phyloP scores from a whole-genome alignment of 768 basidiomycete genomes.

The Pilatotrama ljubarskyi region DNA sequence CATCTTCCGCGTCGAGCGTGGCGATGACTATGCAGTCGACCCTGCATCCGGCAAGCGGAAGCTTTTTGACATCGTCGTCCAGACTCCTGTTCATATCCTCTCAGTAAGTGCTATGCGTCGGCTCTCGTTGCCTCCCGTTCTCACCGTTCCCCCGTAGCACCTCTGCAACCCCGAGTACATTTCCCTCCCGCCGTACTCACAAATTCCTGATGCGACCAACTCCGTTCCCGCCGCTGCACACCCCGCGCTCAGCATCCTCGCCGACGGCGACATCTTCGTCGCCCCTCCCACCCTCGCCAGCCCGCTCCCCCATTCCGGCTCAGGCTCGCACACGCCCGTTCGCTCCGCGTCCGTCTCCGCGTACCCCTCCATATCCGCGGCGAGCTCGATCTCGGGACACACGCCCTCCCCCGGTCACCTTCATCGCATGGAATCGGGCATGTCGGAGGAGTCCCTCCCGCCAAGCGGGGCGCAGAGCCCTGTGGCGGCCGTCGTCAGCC shows the following conservation, averaged over 20 bases:
- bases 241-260: conserved; percentile 10
- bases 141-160: conserved; percentile 51
- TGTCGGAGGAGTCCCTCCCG: conserved; percentile 5
- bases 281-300: neutral
- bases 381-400: conserved; percentile 9
- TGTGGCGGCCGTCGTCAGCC: neutral
- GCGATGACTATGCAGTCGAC: conserved; percentile 66
- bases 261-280: conserved; percentile 13
- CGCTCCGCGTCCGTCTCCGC: conserved; percentile 8
- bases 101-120: conserved; percentile 55
- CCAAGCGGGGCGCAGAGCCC: conserved; percentile 8
- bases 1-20: conserved; percentile 79
- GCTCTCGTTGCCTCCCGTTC: neutral
- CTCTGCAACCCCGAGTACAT: conserved; percentile 81
- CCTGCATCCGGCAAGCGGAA: conserved; percentile 71
- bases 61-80: conserved; percentile 84
- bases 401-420: conserved; percentile 1
- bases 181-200: conserved; percentile 74
- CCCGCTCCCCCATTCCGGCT: neutral
- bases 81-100: conserved; percentile 83
- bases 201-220: conserved; percentile 33
- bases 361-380: neutral
- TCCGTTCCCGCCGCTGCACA: conserved; percentile 11
- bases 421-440: conserved; percentile 8
- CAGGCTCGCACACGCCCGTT: conserved; percentile 10